Base-by-base conservation (phyloP, 331 rosid species). In the Telfairia occidentalis region DNA sequence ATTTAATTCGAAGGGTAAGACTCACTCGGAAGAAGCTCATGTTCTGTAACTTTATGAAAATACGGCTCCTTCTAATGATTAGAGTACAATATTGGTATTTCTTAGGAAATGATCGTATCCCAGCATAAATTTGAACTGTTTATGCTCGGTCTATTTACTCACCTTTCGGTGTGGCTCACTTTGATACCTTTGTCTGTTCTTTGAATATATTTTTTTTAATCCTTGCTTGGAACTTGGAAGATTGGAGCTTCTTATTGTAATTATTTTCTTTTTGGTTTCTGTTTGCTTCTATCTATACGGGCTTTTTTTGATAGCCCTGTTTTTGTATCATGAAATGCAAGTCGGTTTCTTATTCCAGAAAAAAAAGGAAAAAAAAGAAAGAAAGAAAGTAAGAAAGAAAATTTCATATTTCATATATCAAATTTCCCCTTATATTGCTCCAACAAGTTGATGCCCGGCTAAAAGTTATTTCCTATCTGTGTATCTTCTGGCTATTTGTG, bases 401-500 rank as follows among this genome's bases (percentile, higher is more conserved):
- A 29, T 28, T 43, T 42, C 69, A 12, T 21, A 24, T 26, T 37
- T 67, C 23, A 65, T 65, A n/a, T 19, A 9, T 18, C 29, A 2
- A 13, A 45, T 2, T 54, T 21, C 21, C 38, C 19, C 43, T 7
- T 12, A 11, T 77, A 1, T 19, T 75, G 63, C 52, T 54, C 60
- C 76, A 29, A 30, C 15, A 18, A 48, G 30, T 48, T 30, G 49
- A 50, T 46, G 70, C 64, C 16, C 81, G 60, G 24, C 23, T 77
- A 48, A 75, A 29, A 48, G 4, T 66, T 37, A 64, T 34, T 21
- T 76, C 23, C 28, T 81, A 24, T 75, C 79, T 73, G 74, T 53
- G 52, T 70, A 35, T 71, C 50, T 80, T 42, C 52, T 83, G 78
- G 26, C 73, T 76, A 29, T 67, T 29, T 78, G 28, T 84, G 75